Percentiles rank a stretch among this genome's conserved stretches.
These are phyloP conservation scores for Geoglossum glabrum DNA, from an alignment of 495 filamentous ascomycete genomes.

Conservation along the genomic window DNA sequence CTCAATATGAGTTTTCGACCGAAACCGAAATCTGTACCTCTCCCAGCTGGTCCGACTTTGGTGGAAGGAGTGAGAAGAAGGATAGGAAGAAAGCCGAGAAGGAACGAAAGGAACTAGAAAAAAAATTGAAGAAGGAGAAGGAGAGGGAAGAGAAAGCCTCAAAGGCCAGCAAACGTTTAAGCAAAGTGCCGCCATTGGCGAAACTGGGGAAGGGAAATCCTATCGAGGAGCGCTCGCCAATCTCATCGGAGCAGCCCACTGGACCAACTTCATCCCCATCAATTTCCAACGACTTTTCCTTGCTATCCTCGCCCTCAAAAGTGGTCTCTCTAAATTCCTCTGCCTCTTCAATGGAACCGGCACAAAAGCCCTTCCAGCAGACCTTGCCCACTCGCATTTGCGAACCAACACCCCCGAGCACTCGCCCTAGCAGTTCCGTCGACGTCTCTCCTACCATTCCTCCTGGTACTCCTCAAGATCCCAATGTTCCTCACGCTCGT, in stretches of 20 bases:
- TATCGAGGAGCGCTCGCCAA: not conserved
- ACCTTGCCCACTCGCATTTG: not conserved
- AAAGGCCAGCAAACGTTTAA: not conserved
- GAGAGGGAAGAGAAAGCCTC: not conserved
- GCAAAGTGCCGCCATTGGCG: not conserved
- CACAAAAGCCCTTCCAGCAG: not conserved
- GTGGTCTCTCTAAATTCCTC: not conserved
- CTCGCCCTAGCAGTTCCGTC: not conserved
- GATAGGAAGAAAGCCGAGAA: not conserved
- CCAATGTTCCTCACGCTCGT: not conserved
- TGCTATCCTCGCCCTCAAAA: not conserved
- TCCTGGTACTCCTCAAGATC: not conserved
- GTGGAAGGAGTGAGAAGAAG: not conserved
- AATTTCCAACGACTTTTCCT: conserved; percentile 28
- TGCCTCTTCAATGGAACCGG: not conserved
- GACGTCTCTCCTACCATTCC: not conserved
- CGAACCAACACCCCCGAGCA: not conserved
- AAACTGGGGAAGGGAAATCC: not conserved
- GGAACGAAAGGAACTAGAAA: not conserved
- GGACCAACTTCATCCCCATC: conserved; percentile 15
- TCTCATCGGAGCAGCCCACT: not conserved
- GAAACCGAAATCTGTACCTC: not conserved
- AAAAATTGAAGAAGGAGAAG: not conserved
- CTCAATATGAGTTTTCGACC: not conserved
- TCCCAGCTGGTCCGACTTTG: not conserved